Base-by-base conservation (phyloP, 106 monocot species). In the Dioscorea alata region DNA sequence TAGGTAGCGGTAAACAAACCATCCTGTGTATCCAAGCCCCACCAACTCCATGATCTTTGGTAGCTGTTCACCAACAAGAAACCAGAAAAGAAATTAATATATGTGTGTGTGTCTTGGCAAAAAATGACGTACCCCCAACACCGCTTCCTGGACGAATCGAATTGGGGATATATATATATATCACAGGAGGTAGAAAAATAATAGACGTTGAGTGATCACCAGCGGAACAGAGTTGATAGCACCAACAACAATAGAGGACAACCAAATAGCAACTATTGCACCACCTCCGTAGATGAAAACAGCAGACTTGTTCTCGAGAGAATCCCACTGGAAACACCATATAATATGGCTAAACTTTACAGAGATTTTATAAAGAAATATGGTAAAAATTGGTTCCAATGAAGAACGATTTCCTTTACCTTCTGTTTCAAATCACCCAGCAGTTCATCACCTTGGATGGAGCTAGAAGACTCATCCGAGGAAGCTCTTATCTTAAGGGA, bases 1-100 rank as follows among this genome's bases (percentile, higher is more conserved):
- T 64, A 93, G 83, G 69, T 93, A 93, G 19, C 93, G 88, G 88
- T 93, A 93, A 16, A 93, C 88, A 69, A 93, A 93, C 93, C 93
- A 93, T 33, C 88, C 93, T 16, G 88, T 88, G 81, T 93, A 93
- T 65, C 88, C 93, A 62, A 93, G 86, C 28, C 92, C 92, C n/a
- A 93, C 92, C 64, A 93, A 69, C 74, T 93, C 93, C 83, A 93
- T 69, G 18, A 93, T 42, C 77, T 86, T 89, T 20, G 93, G 93
- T 56, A 93, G 79, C 93, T 93, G 81, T 50, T 19, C 69, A 60
- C 4, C 13, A 70, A 17, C 28, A 73, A 15, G 57, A 34, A 24
- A 18, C n/a, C 73, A 13, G 4, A 50, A 28, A 28, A 66, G 54
- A 18, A 54, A 5, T 19, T n/a, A n/a, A n/a, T n/a, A n/a, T n/a